A percentile compares a stretch with the other conserved stretches of the same genome.
Evolutionary conservation across 257 asterid species (phyloP).

Genomic region (Ilex asprella): DNA sequence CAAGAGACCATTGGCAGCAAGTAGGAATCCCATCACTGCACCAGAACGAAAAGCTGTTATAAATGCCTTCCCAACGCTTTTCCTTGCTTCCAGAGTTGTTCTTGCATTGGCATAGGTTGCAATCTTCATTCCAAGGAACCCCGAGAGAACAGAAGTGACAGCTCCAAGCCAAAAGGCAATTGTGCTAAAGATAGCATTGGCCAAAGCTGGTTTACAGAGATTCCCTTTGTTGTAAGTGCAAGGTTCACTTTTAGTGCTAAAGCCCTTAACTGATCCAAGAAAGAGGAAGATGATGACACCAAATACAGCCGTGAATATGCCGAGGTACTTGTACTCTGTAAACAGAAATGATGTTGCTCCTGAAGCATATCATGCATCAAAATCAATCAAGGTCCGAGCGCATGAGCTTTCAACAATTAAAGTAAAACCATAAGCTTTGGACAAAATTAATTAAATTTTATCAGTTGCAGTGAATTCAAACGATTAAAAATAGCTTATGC

Average conservation of each 20-base stretch:
- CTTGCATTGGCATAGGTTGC: constrained; percentile 49
- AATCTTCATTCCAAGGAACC: constrained; percentile 52
- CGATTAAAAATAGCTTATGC: no score
- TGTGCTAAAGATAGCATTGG: constrained; percentile 42
- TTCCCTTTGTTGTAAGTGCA: constrained; percentile 38
- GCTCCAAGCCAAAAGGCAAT: constrained; percentile 39
- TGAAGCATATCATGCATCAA: constrained; percentile 1
- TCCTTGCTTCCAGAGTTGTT: constrained; percentile 44
- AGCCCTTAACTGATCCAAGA: constrained; percentile 46
- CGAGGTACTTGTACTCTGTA: constrained; percentile 44
- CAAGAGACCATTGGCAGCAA: constrained; percentile 48
- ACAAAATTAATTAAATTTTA: no score
- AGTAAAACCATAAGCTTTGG: not conserved
- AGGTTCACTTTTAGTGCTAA: constrained; percentile 37
- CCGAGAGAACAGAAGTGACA: constrained; percentile 41
- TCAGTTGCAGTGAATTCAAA: no score
- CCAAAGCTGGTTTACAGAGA: constrained; percentile 44
- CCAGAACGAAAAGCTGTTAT: constrained; percentile 38
- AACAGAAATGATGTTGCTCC: constrained; percentile 52
- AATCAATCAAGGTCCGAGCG: no score
- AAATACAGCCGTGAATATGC: constrained; percentile 43
- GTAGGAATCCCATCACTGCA: constrained; percentile 51
- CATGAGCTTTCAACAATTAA: not conserved
- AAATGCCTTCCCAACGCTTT: constrained; percentile 43
- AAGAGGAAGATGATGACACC: constrained; percentile 41